These are phyloP conservation scores for Craspedostauros australis DNA, from an alignment of 108 stramenopile species.

Conservation along the genomic window DNA sequence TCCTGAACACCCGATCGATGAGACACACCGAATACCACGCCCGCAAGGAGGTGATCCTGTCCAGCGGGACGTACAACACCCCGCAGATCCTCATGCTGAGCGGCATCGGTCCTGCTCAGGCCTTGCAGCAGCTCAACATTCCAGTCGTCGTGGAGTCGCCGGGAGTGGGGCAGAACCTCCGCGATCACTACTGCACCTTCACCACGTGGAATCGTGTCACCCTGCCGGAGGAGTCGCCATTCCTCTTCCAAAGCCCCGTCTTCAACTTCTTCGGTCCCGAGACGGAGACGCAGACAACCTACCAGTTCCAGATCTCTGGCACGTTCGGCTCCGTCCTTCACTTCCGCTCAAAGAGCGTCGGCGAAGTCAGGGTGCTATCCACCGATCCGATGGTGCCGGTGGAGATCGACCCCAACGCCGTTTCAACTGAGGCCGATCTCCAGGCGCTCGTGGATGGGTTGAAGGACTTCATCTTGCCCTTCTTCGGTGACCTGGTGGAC, in stretches of 20 bases:
- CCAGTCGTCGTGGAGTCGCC: constrained; percentile 22
- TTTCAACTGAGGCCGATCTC: too few relatives aligned
- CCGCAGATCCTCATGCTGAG: constrained; percentile 59
- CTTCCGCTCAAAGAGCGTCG: too few relatives aligned
- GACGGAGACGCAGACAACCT: too few relatives aligned
- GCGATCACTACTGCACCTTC: constrained; percentile 45
- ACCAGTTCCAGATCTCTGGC: too few relatives aligned
- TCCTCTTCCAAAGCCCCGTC: constrained; percentile 20
- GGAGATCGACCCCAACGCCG: too few relatives aligned
- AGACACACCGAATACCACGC: too few relatives aligned
- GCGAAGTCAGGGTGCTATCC: too few relatives aligned
- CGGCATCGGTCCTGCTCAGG: constrained; percentile 43
- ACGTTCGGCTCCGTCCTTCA: too few relatives aligned
- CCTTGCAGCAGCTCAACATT: constrained; percentile 22
- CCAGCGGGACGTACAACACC: constrained; percentile 54
- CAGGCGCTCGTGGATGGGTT: background rate
- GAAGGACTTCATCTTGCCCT: background rate
- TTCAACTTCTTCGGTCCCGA: constrained; percentile 6
- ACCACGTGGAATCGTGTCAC: too few relatives aligned
- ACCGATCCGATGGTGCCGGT: too few relatives aligned
- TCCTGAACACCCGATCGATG: too few relatives aligned
- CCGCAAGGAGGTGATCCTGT: constrained; percentile 51
- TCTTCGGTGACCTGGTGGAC: too few relatives aligned
- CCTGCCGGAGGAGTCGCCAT: constrained; percentile 18
- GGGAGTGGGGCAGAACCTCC: constrained; percentile 52